phyloP scores from a whole-genome alignment of 225 moss, liverwort and hornwort genomes.

The Polytrichum commune region DNA sequence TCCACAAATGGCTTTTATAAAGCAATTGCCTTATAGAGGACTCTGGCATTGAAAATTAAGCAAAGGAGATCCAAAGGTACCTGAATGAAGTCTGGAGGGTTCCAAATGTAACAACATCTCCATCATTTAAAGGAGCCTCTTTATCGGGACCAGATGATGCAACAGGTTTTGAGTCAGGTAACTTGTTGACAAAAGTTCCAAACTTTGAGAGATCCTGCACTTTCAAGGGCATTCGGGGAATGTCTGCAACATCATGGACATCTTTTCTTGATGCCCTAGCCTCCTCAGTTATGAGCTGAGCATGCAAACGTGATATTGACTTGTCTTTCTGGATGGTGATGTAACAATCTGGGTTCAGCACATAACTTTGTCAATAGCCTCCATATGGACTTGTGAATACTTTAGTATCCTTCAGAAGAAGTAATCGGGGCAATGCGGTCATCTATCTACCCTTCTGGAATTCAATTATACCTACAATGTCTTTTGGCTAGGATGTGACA shows the following conservation, averaged over 20 bases:
- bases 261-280: slow-evolving; percentile 26
- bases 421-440: background rate
- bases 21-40: background rate
- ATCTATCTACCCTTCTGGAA: background rate
- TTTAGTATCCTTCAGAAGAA: too few species aligned
- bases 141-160: slow-evolving; percentile 36
- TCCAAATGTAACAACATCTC: slow-evolving; percentile 68
- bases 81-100: slow-evolving; percentile 64
- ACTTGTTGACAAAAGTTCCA: slow-evolving; percentile 83
- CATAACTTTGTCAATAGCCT: background rate
- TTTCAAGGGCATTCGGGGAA: slow-evolving; percentile 51
- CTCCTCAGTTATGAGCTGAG: slow-evolving; percentile 56
- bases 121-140: slow-evolving; percentile 45
- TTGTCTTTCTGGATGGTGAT: slow-evolving; percentile 68
- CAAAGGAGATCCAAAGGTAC: slow-evolving; percentile 23
- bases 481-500: background rate
- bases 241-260: slow-evolving; percentile 25
- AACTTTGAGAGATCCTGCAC: slow-evolving; percentile 83
- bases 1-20: too few species aligned
- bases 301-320: slow-evolving; percentile 79
- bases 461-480: background rate
- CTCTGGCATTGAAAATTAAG: background rate
- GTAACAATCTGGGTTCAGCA: slow-evolving; percentile 52
- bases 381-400: too few species aligned
- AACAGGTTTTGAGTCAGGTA: slow-evolving; percentile 45